Conservation (phyloP, 2,329 filamentous ascomycete species). For the Beauveria medogensis region DNA sequence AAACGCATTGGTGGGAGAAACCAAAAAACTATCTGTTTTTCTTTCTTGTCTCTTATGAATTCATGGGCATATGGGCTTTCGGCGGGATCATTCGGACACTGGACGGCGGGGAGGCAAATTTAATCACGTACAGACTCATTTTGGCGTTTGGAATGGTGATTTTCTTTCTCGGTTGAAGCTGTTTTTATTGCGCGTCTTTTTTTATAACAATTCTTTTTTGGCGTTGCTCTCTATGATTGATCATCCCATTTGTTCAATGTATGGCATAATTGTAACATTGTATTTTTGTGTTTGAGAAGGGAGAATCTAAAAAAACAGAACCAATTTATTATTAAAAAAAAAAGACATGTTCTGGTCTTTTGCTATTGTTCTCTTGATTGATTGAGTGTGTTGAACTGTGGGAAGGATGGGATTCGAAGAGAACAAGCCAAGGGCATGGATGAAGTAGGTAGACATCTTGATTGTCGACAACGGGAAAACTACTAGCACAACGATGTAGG, state of each 20-base stretch:
- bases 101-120: background rate
- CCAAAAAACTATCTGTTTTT: background rate
- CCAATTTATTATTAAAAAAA: too few species aligned
- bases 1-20: background rate
- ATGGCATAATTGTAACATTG: background rate
- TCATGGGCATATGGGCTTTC: background rate
- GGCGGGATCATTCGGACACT: background rate
- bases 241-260: background rate
- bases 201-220: background rate
- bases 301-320: too few species aligned
- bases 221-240: background rate
- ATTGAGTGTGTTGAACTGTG: too few species aligned
- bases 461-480: too few species aligned
- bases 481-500: too few species aligned
- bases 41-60: background rate
- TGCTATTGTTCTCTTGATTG: too few species aligned
- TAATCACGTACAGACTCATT: slow-evolving; percentile 9
- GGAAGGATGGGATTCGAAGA: too few species aligned
- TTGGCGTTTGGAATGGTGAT: slow-evolving; percentile 11
- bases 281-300: background rate
- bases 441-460: too few species aligned
- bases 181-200: background rate
- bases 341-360: too few species aligned
- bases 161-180: background rate
- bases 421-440: too few species aligned